Evolutionary conservation across 1,139 yeast species (phyloP), one percentile per base, ranked within the genome.

Genomic region (Sugiyamaella grinbergsii): DNA sequence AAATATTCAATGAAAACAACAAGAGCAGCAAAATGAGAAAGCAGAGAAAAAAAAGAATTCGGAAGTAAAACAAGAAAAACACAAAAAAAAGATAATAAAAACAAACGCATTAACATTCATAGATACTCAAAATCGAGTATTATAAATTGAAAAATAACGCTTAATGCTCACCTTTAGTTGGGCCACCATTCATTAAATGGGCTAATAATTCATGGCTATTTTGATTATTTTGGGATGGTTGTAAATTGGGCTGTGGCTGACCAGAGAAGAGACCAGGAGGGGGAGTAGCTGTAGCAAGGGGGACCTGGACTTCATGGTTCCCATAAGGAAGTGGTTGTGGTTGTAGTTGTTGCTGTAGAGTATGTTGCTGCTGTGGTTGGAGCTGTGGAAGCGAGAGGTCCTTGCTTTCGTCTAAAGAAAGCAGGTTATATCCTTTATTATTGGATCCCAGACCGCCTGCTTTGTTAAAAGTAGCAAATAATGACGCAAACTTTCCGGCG

Each of bases 141-240:
- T 34, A 36, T 36, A 36, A 36, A 36, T 36, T 20, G 24, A 18
- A 15, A 36, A 5, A 26, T 42, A 29, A 29, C 33, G 33, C 15
- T 38, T 41, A 47, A 41, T 53, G 37, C 62, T 57, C 59, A 62
- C 62, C 62, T 56, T 55, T 47, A 26, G 51, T 47, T 23, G 51
- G 44, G 16, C 62, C 61, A 20, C 67, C 67, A 46, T 67, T 68
- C 71, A 69, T 65, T 42, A 69, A 57, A 52, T 69, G 72, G 19
- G 72, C 72, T 50, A 69, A 59, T 50, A 69, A 63, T 51, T 68
- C 72, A 38, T 66, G 70, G 55, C 71, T 64, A 50, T 68, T 67
- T 38, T 63, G 64, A 44, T 56, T 56, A 43, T 56, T 52, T 41
- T 48, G 58, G 40, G 49, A 41, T 49, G 51, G 62, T 31, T 47